Base-by-base conservation (phyloP, 805 yeast species). In the Candida loeiensis region DNA sequence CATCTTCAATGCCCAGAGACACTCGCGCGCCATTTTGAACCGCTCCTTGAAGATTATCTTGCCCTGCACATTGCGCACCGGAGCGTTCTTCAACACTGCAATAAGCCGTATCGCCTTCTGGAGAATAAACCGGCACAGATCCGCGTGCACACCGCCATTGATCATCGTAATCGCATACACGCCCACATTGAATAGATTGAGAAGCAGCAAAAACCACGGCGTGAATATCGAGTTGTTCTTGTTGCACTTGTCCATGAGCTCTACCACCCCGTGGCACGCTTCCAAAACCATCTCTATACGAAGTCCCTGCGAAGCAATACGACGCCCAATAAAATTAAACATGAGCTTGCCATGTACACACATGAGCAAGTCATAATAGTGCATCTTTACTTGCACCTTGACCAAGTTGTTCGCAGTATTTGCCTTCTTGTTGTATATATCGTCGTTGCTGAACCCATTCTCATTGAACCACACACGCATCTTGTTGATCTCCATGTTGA, bases 1-100 rank as follows among this genome's bases (percentile, higher is more conserved):
- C 65, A 72, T 74, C 45, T 76, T 77, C 30, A 80, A 49, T 2
- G 75, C 78, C 85, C 85, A 80, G n/a, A 76, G 49, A 49, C 82
- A 76, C 52, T 79, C 85, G 32, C 69, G 64, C 9, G 73, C 74
- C 85, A 79, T 79, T 38, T 61, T 64, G 48, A 66, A 69, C 29
- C 74, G 48, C 39, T 57, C 61, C 28, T 54, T 50, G 32, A 58
- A 49, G 8, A 67, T 41, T 4, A 58, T 46, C 35, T 56, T 59
- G 8, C 68, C 65, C 48, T 60, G 43, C 6, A 49, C 54, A 38
- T 58, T 55, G 17, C 53, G 46, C 4, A 69, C 66, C 24, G 67
- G 52, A 18, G 71, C 49, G 22, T 54, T 59, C 44, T 48, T 63
- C 13, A 55, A 43, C 9, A 30, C 39, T 8, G 45, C 43, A 12